Evolutionary conservation across 768 basidiomycete species (phyloP).

Genomic region (Tricholoma sp.): DNA sequence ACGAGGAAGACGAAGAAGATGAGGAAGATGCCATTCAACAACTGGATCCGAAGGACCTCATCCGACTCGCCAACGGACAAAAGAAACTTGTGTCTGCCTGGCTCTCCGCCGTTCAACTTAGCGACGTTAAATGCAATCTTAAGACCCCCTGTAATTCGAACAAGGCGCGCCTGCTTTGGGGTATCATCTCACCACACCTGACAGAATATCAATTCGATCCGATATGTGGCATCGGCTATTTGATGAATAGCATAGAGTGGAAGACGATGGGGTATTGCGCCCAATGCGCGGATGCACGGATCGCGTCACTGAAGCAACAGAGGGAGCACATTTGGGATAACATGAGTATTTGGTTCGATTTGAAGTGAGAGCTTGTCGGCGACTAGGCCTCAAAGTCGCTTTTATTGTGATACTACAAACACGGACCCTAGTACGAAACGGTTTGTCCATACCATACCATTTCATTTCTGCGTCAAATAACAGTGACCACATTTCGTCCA

Average conservation of each 20-base stretch:
- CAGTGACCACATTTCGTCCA: too few relatives aligned
- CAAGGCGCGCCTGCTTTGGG: background rate
- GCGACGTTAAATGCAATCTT: background rate
- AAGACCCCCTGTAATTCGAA: background rate
- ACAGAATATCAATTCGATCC: background rate
- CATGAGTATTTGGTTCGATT: constrained; percentile 5
- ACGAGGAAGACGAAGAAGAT: too few relatives aligned
- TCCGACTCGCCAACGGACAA: constrained; percentile 3
- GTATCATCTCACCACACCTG: background rate
- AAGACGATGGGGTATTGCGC: background rate
- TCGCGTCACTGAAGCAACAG: background rate
- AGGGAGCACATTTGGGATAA: constrained; percentile 4
- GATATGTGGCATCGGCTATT: background rate
- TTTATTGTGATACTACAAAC: too few relatives aligned
- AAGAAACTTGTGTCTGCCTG: constrained; percentile 8
- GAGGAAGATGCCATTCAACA: background rate
- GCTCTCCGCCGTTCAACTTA: background rate
- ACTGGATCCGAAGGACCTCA: constrained; percentile 3
- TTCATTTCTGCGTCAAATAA: too few relatives aligned
- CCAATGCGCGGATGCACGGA: background rate
- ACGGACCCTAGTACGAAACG: too few relatives aligned
- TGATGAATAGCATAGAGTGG: background rate
- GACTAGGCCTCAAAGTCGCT: too few relatives aligned
- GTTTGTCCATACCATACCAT: too few relatives aligned
- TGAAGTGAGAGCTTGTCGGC: background rate